phyloP scores from a whole-genome alignment of 345 rosid species.

The Melaleuca quinquenervia region DNA sequence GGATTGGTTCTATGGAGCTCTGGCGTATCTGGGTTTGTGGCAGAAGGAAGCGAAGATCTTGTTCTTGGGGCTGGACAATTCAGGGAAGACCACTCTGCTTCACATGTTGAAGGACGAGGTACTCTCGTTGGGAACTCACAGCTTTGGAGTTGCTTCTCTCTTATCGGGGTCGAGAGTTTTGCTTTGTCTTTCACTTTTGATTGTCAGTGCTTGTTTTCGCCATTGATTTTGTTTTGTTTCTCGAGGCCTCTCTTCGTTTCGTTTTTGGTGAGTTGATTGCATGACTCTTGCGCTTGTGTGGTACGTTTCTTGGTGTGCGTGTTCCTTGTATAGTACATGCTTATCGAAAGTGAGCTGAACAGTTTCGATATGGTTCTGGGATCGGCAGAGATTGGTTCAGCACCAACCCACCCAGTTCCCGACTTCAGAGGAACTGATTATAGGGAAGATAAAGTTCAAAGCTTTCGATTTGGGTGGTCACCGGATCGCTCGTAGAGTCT shows the following conservation, averaged over 20 bases:
- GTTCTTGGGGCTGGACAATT: slow-evolving; percentile 6
- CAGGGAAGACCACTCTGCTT: slow-evolving; percentile 8
- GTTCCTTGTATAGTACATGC: neutral
- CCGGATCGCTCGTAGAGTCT: slow-evolving; percentile 37
- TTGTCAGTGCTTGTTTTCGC: neutral
- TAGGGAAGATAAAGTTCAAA: slow-evolving; percentile 40
- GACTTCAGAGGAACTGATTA: slow-evolving; percentile 37
- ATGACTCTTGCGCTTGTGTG: neutral
- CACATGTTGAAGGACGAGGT: slow-evolving; percentile 10
- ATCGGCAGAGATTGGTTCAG: slow-evolving; percentile 32
- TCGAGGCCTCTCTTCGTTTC: neutral
- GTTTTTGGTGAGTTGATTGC: neutral
- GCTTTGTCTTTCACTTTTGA: neutral
- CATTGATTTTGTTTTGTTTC: neutral
- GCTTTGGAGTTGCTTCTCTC: neutral
- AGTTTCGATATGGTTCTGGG: neutral
- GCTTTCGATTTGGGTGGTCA: slow-evolving; percentile 45
- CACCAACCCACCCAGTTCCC: slow-evolving; percentile 38
- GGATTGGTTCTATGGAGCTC: neutral
- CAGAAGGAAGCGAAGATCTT: neutral
- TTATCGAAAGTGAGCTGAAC: neutral
- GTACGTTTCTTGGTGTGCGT: neutral
- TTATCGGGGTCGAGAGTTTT: neutral
- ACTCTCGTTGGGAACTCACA: neutral
- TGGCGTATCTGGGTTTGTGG: neutral